Evolutionary conservation across 139 green algal species (phyloP).

Genomic region (Chlamydomonas asymmetrica): DNA sequence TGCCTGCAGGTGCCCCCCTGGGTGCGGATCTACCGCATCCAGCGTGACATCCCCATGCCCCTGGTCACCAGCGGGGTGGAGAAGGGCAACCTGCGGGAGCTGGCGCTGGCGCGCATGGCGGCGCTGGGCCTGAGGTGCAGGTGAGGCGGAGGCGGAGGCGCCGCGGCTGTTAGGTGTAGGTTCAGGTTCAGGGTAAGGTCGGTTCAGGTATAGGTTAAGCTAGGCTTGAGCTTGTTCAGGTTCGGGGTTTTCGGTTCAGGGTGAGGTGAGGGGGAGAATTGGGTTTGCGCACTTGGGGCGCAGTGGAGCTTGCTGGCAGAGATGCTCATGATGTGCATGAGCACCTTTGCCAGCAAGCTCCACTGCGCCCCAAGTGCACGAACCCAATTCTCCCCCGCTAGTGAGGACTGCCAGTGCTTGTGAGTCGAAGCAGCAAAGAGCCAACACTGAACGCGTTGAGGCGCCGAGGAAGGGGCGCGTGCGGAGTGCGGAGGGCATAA

Average conservation of each 20-base stretch:
- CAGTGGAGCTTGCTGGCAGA: not conserved
- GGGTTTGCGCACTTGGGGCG: not conserved
- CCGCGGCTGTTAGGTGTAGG: not conserved
- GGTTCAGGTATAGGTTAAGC: no score
- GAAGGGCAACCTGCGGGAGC: constrained; percentile 96
- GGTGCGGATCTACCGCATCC: constrained; percentile 34
- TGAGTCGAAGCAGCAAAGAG: no score
- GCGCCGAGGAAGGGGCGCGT: no score
- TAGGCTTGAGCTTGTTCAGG: no score
- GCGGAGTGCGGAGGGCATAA: no score
- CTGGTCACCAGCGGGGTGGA: constrained; percentile 93
- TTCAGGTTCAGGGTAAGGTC: no score
- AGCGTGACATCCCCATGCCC: constrained; percentile 98
- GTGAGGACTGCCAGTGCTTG: no score
- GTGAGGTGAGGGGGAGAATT: not conserved
- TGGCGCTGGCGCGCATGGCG: constrained; percentile 89
- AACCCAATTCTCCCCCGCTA: no score
- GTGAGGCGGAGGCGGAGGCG: not conserved
- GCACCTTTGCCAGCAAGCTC: no score
- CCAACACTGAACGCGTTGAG: no score
- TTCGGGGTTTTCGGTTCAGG: no score
- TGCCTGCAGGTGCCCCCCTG: constrained; percentile 32
- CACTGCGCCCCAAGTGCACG: no score
- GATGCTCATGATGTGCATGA: not conserved
- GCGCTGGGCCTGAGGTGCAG: constrained; percentile 86